phyloP scores from a whole-genome alignment of 1,139 yeast genomes.

The Meyerozyma smithsonii region DNA sequence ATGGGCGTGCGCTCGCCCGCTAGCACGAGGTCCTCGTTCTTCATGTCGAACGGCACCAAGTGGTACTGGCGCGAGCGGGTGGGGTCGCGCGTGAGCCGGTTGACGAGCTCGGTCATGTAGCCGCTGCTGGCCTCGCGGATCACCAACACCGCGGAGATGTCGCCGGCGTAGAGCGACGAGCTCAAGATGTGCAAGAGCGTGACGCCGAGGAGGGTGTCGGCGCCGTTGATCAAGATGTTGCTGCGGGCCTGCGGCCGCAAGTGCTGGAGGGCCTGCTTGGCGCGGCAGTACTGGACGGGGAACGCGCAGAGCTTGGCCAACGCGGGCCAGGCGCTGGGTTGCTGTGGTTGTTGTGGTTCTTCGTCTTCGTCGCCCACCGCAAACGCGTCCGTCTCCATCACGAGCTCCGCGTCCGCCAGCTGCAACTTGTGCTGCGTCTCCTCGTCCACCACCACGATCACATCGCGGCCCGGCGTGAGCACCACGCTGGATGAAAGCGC shows the following conservation, averaged over 20 bases:
- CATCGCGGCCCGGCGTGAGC: slow-evolving; percentile 30
- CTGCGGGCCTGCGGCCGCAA: slow-evolving; percentile 14
- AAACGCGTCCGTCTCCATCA: not conserved
- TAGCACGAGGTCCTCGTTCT: slow-evolving; percentile 31
- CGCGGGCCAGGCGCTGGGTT: slow-evolving; percentile 14
- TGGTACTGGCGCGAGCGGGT: slow-evolving; percentile 18
- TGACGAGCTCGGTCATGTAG: slow-evolving; percentile 21
- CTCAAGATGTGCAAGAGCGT: slow-evolving; percentile 32
- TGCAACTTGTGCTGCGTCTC: slow-evolving; percentile 17
- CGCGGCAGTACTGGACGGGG: slow-evolving; percentile 36
- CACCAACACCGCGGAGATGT: slow-evolving; percentile 29
- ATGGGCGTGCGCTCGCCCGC: slow-evolving; percentile 34
- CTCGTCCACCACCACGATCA: slow-evolving; percentile 22
- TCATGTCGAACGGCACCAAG: slow-evolving; percentile 32
- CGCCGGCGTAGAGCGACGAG: slow-evolving; percentile 20
- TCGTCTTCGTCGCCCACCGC: slow-evolving; percentile 1
- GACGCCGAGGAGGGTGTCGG: slow-evolving; percentile 36
- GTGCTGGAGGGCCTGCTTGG: slow-evolving; percentile 34
- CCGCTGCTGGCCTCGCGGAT: slow-evolving; percentile 23
- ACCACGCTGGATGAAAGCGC: slow-evolving; percentile 32
- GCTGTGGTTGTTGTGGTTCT: not conserved
- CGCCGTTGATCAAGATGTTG: slow-evolving; percentile 40
- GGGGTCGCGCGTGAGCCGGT: slow-evolving; percentile 20
- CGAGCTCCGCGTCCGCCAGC: slow-evolving; percentile 5
- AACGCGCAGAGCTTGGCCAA: slow-evolving; percentile 33